Evolutionary conservation across 371 early-diverging fungal species (phyloP).

Genomic region (Mucor plumbeus): DNA sequence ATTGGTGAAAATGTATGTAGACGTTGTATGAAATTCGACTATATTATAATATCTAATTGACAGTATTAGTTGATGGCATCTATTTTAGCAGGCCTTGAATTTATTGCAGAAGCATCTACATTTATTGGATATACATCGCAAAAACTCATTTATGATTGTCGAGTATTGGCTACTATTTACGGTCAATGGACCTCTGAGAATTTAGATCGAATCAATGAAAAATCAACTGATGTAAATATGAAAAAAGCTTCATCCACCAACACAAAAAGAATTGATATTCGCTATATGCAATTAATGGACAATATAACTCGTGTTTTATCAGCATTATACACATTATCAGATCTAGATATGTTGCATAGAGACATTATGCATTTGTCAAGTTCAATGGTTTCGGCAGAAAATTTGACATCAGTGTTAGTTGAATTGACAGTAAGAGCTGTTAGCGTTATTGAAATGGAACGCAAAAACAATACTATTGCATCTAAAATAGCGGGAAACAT

Average conservation of each 20-base stretch:
- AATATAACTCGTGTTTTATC: constrained; percentile 39
- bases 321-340: constrained; percentile 33
- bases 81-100: constrained; percentile 46
- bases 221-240: constrained; percentile 10
- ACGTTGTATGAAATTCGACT: neutral
- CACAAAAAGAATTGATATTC: constrained; percentile 38
- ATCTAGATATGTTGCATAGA: constrained; percentile 19
- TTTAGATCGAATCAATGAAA: constrained; percentile 35
- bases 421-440: constrained; percentile 44
- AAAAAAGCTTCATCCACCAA: neutral
- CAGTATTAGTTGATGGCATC: constrained; percentile 42
- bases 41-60: neutral
- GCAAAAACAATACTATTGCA: constrained; percentile 4
- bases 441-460: constrained; percentile 43
- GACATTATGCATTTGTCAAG: neutral
- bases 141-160: constrained; percentile 37
- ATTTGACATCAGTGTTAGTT: constrained; percentile 39
- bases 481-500: constrained; percentile 36
- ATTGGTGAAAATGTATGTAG: constrained; percentile 43
- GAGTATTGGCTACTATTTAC: constrained; percentile 38
- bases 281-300: constrained; percentile 49
- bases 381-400: constrained; percentile 24
- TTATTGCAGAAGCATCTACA: constrained; percentile 34
- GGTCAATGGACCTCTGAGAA: constrained; percentile 46
- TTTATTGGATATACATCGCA: constrained; percentile 41